Evolutionary conservation across 176 grass and related monocot species (phyloP), one percentile per base, ranked within the genome.

Genomic region (Carex cristatella): DNA sequence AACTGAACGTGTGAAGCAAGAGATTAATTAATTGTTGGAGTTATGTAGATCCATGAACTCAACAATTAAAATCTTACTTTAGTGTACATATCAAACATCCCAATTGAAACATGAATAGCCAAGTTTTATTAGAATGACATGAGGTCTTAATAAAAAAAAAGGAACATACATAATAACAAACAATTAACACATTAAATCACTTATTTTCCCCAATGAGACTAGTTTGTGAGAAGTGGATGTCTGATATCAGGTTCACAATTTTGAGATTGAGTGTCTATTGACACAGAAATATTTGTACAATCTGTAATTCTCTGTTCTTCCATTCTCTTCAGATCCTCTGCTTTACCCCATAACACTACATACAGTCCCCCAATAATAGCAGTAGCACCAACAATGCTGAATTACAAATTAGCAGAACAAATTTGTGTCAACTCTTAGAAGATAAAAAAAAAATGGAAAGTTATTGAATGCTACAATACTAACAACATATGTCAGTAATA

Each of bases 281-380:
- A 32, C 28, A 49, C 10, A 8, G 48, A 55, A 77, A 77, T 44
- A 16, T 58, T 28, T 23, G 23, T 14, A 18, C 4, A 58, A 59
- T 79, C 62, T 65, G 80, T 65, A 16, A 13, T 74, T 53, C 57
- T 15, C 30, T 18, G 23, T 56, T 31, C 61, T 48, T 76, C 7
- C 30, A 12, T 57, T 4, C 10, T 35, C 48, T 10, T 71, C 16
- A 83, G 35, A 57, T 86, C 87, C 77, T 89, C 40, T 38, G 58
- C 66, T 86, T 89, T 85, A 7, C 87, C 87, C 87, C 87, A 89
- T 32, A 89, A 80, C 14, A 89, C 87, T 23, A 89, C 44, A 69
- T 86, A 83, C 42, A 86, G 28, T 4, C 87, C 87, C 31, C 83
- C 12, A 4, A 89, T 80, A n/a, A 89, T 71, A 18, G 84, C 84